Base-by-base conservation (phyloP, 2,329 filamentous ascomycete genomes). In the Curvularia verruculosa region DNA sequence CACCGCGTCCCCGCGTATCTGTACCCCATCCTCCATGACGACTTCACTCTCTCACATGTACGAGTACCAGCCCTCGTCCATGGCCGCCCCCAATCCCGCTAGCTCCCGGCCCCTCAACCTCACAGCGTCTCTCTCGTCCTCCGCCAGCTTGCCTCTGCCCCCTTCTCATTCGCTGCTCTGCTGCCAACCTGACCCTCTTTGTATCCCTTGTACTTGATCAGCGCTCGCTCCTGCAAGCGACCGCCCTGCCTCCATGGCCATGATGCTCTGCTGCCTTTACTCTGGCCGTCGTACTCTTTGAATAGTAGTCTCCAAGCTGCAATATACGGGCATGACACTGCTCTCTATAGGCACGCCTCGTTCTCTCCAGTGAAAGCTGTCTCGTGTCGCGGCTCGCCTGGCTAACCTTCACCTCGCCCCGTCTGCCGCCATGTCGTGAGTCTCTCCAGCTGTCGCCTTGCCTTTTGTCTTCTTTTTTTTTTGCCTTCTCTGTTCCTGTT, bases 141-240 rank as follows among this genome's bases (percentile, higher is more conserved):
- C 72, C 71, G 66, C 70, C 67, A 58, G 68, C 64, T 51, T 66
- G 63, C 63, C 54, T 52, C 39, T 66, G 54, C 59, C 44, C 46
- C 48, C 40, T 66, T 69, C 69, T 67, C 54, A 76, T 75, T 76
- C 73, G 73, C 63, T 71, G 69, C 63, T 50, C 65, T 66, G 54
- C 51, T 65, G 68, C 66, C 65, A 70, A 69, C 73, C 69, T 74
- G 72, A 67, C 70, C 68, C 58, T 68, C 70, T 63, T 67, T 75
- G 72, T 74, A 73, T 73, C 58, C 70, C 71, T 70, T 72, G 73
- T 76, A 75, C 72, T 72, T 69, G 74, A 75, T 76, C 73, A 72
- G 68, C 73, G 63, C 69, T 68, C 61, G 64, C 69, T 65, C 70
- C 69, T 61, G 61, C 69, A 64, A 65, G 70, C 69, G 68, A 26